Conservation (phyloP, 1,139 yeast genomes). For the Pichia sp. region DNA sequence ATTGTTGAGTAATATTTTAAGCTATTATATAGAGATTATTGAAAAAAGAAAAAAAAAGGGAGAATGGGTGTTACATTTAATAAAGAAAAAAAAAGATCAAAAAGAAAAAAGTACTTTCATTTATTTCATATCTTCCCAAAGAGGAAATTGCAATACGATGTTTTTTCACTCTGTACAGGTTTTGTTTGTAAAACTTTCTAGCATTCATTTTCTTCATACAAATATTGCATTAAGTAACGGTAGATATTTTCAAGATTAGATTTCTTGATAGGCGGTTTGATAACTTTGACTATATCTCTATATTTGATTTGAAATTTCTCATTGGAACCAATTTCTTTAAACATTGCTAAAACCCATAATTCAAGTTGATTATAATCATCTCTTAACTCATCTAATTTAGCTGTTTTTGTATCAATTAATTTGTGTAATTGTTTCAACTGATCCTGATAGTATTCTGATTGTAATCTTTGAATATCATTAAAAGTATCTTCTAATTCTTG, state of each 20-base stretch:
- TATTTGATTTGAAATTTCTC: slow-evolving; percentile 4
- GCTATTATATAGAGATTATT: too few relatives aligned
- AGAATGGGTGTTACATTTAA: background rate
- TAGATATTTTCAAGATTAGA: slow-evolving; percentile 9
- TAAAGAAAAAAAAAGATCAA: background rate
- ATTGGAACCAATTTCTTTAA: slow-evolving; percentile 10
- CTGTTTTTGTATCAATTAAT: background rate
- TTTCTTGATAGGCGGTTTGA: slow-evolving; percentile 7
- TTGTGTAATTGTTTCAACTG: slow-evolving; percentile 1
- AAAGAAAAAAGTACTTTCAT: background rate
- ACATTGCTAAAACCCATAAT: slow-evolving; percentile 10
- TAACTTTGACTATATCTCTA: slow-evolving; percentile 1
- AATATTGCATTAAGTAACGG: slow-evolving; percentile 8
- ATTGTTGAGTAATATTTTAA: too few relatives aligned
- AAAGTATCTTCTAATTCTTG: slow-evolving; percentile 7
- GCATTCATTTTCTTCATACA: slow-evolving; percentile 5
- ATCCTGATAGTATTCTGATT: slow-evolving; percentile 7
- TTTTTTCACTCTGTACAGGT: background rate
- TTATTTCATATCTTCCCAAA: background rate
- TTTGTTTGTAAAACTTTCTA: background rate
- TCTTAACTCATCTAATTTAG: slow-evolving; percentile 2
- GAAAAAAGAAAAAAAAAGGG: background rate
- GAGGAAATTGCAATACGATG: background rate
- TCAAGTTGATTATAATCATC: slow-evolving; percentile 6
- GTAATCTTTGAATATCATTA: slow-evolving; percentile 9